Percentiles rank a stretch among this genome's conserved stretches.
Evolutionary conservation across 257 asterid species (phyloP).

Genomic region (Gentiana dahurica): DNA sequence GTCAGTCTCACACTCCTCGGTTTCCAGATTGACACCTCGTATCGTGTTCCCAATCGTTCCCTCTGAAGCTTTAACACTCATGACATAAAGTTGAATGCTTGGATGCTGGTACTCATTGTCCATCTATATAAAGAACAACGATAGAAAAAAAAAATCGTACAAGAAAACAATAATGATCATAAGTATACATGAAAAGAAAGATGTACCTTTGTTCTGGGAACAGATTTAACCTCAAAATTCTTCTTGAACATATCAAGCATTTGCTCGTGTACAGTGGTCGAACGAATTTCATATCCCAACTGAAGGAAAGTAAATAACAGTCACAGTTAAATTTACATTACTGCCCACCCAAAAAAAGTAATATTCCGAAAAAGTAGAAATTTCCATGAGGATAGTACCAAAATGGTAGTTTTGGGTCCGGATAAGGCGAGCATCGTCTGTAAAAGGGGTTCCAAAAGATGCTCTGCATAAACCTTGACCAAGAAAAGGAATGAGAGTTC

Average conservation of each 20-base stretch:
- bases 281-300: constrained; percentile 95
- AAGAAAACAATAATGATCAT: too few relatives aligned
- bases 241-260: constrained; percentile 83
- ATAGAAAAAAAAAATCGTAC: background rate
- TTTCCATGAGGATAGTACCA: constrained; percentile 36
- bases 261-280: constrained; percentile 80
- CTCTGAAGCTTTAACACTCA: constrained; percentile 46
- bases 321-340: background rate
- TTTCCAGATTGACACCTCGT: constrained; percentile 19
- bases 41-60: constrained; percentile 10
- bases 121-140: constrained; percentile 45
- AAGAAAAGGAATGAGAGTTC: constrained; percentile 1
- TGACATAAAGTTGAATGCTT: constrained; percentile 75
- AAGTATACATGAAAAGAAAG: background rate
- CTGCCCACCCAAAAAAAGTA: too few relatives aligned
- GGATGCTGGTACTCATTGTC: constrained; percentile 81
- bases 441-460: constrained; percentile 88
- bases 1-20: constrained; percentile 16
- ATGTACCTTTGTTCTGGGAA: constrained; percentile 74
- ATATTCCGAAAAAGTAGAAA: background rate
- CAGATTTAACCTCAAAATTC: constrained; percentile 60
- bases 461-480: constrained; percentile 85
- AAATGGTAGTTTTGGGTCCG: constrained; percentile 73
- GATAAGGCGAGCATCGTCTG: constrained; percentile 64
- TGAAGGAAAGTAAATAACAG: constrained; percentile 14